Percentiles rank a stretch among this genome's conserved stretches.
phyloP scores from a whole-genome alignment of 179 eudicot genomes.

The Heliamphora pulchella region DNA sequence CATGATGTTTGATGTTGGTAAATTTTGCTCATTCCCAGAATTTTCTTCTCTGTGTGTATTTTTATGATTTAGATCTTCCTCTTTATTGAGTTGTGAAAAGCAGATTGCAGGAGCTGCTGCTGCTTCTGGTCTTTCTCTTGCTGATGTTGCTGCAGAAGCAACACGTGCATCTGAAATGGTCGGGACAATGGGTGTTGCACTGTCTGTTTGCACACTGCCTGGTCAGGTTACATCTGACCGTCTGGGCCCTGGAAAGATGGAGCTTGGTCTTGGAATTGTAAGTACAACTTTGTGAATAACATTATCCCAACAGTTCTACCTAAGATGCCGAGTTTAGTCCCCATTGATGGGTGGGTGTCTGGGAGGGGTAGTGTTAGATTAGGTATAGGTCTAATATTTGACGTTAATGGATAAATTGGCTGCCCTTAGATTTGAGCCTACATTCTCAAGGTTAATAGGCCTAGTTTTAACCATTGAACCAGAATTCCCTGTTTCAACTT shows the following conservation, averaged over 20 bases:
- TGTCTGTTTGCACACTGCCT: slow-evolving; percentile 90
- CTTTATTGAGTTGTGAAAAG: slow-evolving; percentile 4
- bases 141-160: slow-evolving; percentile 82
- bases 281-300: slow-evolving; percentile 23
- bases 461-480: no score
- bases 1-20: background rate
- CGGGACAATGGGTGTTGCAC: slow-evolving; percentile 98
- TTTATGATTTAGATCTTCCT: background rate
- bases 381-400: no score
- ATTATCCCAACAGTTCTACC: background rate
- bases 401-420: no score
- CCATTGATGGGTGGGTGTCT: no score
- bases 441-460: no score
- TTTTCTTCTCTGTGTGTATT: background rate
- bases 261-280: slow-evolving; percentile 98
- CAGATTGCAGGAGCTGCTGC: slow-evolving; percentile 99
- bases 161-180: slow-evolving; percentile 75
- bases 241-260: slow-evolving; percentile 96
- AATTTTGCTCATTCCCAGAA: background rate
- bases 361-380: no score
- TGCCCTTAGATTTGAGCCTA: no score
- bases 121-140: slow-evolving; percentile 69
- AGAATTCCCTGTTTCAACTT: no score
- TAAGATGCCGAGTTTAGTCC: no score
- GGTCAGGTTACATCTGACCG: slow-evolving; percentile 88